Conservation (phyloP, 192 early-diverging fungal species). For the Funneliformis mosseae region DNA sequence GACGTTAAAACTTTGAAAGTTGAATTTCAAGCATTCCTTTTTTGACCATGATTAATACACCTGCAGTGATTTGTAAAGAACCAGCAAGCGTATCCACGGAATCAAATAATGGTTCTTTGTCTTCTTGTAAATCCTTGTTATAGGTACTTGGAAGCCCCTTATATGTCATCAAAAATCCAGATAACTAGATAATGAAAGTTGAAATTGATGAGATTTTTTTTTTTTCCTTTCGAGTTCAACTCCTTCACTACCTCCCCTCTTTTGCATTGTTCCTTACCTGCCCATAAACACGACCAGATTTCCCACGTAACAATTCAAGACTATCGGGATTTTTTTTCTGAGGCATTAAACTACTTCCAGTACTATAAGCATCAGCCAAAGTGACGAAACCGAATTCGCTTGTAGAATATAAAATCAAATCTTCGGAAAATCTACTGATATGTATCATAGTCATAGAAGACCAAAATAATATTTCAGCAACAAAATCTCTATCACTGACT, state of each 20-base stretch:
- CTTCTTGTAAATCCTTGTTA: slow-evolving; percentile 99
- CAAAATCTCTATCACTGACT: slow-evolving; percentile 95
- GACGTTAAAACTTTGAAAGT: not conserved
- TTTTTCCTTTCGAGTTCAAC: not conserved
- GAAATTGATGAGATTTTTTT: not conserved
- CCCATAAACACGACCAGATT: slow-evolving; percentile 96
- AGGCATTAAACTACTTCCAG: slow-evolving; percentile 97
- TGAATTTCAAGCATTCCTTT: not conserved
- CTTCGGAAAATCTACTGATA: slow-evolving; percentile 87
- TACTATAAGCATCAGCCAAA: slow-evolving; percentile 90
- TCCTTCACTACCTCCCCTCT: not conserved
- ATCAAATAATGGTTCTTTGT: slow-evolving; percentile 99
- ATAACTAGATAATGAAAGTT: slow-evolving; percentile 52
- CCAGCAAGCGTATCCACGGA: slow-evolving; percentile 87
- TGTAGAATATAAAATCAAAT: slow-evolving; percentile 92
- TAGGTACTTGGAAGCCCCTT: slow-evolving; percentile 98
- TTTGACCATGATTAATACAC: slow-evolving; percentile 58
- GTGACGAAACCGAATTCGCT: slow-evolving; percentile 94
- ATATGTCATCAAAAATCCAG: slow-evolving; percentile 97
- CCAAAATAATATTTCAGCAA: slow-evolving; percentile 97
- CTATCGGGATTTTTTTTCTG: slow-evolving; percentile 99
- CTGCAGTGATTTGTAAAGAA: slow-evolving; percentile 90
- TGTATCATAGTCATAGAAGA: slow-evolving; percentile 90
- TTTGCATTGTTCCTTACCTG: slow-evolving; percentile 47
- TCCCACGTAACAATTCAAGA: slow-evolving; percentile 93